Evolutionary conservation across 805 yeast species (phyloP).

Genomic region (Tetrapisispora pingtungensis): DNA sequence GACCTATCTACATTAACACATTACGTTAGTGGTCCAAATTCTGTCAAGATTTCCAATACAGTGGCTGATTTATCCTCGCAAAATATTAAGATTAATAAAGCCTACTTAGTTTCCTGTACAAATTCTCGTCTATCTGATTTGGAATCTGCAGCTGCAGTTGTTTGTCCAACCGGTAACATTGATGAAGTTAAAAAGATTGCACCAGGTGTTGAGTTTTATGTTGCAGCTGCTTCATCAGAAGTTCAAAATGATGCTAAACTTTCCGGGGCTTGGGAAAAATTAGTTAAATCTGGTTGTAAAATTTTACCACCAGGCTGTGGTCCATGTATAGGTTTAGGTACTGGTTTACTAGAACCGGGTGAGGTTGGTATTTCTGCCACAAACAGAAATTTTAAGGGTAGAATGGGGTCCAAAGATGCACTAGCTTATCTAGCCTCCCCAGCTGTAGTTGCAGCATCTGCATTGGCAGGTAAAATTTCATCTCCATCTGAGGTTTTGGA

Average conservation of each 20-base stretch:
- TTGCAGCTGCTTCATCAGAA: slow-evolving; percentile 92
- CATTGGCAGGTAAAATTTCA: slow-evolving; percentile 88
- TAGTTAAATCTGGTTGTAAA: slow-evolving; percentile 86
- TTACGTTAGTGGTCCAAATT: slow-evolving; percentile 91
- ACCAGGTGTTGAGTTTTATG: slow-evolving; percentile 85
- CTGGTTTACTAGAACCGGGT: slow-evolving; percentile 88
- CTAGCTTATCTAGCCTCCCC: slow-evolving; percentile 94
- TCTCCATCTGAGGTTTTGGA: slow-evolving; percentile 82
- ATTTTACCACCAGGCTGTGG: slow-evolving; percentile 99
- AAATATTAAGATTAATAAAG: slow-evolving; percentile 77
- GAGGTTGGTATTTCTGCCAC: slow-evolving; percentile 98
- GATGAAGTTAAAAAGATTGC: slow-evolving; percentile 54
- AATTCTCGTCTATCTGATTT: slow-evolving; percentile 89
- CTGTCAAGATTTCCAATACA: slow-evolving; percentile 83
- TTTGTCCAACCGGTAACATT: slow-evolving; percentile 33
- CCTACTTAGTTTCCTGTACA: slow-evolving; percentile 96
- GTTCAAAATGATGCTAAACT: slow-evolving; percentile 90
- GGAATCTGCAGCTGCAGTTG: slow-evolving; percentile 85
- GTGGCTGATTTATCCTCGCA: slow-evolving; percentile 63
- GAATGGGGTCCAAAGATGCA: slow-evolving; percentile 98
- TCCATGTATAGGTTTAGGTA: slow-evolving; percentile 96
- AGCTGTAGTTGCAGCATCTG: slow-evolving; percentile 97
- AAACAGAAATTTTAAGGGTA: slow-evolving; percentile 95
- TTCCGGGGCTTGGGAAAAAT: slow-evolving; percentile 83
- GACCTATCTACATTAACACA: slow-evolving; percentile 79